These are phyloP conservation scores for Leucaena leucocephala DNA, from an alignment of 306 rosid species.

Conservation along the genomic window DNA sequence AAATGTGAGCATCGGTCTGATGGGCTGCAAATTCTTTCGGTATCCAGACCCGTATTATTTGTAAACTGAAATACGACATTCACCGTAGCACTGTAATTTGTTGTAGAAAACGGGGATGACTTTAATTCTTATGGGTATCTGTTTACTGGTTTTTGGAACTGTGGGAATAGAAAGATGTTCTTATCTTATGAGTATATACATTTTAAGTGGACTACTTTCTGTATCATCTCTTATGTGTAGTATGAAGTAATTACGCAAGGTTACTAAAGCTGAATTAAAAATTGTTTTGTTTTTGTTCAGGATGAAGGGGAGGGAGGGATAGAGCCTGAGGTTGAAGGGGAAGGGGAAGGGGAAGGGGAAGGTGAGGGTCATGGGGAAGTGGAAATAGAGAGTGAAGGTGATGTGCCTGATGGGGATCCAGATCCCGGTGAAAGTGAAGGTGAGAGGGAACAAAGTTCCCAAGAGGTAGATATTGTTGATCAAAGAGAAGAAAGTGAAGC, in stretches of 20 bases:
- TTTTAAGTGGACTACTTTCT: not conserved
- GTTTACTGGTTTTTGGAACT: not conserved
- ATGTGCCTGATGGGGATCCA: slow-evolving; percentile 59
- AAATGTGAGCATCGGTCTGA: not conserved
- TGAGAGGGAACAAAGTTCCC: slow-evolving; percentile 90
- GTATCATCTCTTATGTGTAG: not conserved
- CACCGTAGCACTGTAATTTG: not conserved
- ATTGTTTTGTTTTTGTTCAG: slow-evolving; percentile 33
- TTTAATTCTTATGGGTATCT: not conserved
- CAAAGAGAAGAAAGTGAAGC: slow-evolving; percentile 86
- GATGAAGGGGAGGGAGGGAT: slow-evolving; percentile 45
- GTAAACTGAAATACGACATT: not conserved
- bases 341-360: slow-evolving; percentile 92
- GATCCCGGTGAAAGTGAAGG: slow-evolving; percentile 89
- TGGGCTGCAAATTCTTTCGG: not conserved
- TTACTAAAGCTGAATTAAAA: not conserved
- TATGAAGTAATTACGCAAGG: not conserved
- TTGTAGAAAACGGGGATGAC: too few relatives aligned
- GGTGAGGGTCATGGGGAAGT: slow-evolving; percentile 89
- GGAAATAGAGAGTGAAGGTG: slow-evolving; percentile 86
- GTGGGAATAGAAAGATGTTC: not conserved
- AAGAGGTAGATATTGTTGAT: slow-evolving; percentile 70
- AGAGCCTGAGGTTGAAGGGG: slow-evolving; percentile 42
- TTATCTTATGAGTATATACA: not conserved
- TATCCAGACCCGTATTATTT: not conserved